Percentiles rank a stretch among this genome's conserved stretches.
Evolutionary conservation across 2,329 filamentous ascomycete genomes (phyloP).

Genomic region (Cladosporium colombiae): DNA sequence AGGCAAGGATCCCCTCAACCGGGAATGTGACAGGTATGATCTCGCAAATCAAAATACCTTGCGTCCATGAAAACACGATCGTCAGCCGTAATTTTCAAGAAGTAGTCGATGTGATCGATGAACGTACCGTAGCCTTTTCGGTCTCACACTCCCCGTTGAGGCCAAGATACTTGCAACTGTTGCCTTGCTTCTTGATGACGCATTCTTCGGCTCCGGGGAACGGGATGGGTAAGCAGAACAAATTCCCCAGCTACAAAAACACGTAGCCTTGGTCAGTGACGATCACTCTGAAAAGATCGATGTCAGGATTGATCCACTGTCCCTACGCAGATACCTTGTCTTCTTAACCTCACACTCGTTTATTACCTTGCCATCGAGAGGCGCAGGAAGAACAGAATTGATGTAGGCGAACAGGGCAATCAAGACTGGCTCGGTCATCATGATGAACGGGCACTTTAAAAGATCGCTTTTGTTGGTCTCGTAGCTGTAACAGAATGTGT

Average conservation of each 20-base stretch:
- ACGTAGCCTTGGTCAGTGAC: background rate
- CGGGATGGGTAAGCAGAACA: no score
- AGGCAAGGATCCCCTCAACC: no score
- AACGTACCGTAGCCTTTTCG: background rate
- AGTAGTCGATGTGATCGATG: no score
- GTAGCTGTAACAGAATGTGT: background rate
- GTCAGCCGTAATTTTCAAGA: no score
- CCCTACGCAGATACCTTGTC: background rate
- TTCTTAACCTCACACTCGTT: background rate
- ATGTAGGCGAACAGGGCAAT: background rate
- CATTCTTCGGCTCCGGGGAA: background rate
- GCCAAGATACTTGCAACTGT: background rate
- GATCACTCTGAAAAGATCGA: background rate
- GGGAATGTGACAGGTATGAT: no score
- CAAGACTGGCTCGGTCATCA: background rate
- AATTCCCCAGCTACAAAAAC: background rate
- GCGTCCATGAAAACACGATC: no score
- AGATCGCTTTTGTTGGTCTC: background rate
- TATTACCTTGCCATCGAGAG: background rate
- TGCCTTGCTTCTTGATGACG: background rate
- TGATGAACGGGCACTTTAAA: background rate
- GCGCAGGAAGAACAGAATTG: background rate
- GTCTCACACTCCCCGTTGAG: background rate
- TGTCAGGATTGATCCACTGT: background rate
- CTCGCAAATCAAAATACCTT: no score